Percentiles rank a stretch among this genome's conserved stretches.
These are phyloP conservation scores for Paecilomyces dactylethromorphus DNA, from an alignment of 2,329 filamentous ascomycete genomes.

Conservation along the genomic window DNA sequence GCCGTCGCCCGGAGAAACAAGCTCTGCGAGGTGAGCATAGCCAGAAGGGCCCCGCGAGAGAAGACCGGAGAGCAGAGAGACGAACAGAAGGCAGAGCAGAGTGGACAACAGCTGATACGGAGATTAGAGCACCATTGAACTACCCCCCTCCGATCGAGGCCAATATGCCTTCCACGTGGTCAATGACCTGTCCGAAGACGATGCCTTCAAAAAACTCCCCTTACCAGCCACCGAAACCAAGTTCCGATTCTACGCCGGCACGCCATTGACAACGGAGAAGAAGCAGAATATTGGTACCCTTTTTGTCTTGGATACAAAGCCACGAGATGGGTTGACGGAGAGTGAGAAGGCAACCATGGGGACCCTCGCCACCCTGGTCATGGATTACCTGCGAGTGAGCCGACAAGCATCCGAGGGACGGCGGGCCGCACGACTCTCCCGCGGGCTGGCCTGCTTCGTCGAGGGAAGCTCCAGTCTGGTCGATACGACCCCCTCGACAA, in stretches of 20 bases:
- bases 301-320: constrained; percentile 53
- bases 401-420: constrained; percentile 47
- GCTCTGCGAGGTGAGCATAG: constrained; percentile 25
- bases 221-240: constrained; percentile 28
- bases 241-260: constrained; percentile 50
- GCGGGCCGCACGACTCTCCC: constrained; percentile 48
- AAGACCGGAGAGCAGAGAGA: neutral
- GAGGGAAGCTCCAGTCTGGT: constrained; percentile 43
- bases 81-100: neutral
- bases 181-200: constrained; percentile 32
- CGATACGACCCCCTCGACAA: constrained; percentile 18
- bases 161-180: constrained; percentile 26
- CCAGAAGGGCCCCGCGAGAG: neutral
- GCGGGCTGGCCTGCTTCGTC: constrained; percentile 49
- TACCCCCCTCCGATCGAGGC: constrained; percentile 20
- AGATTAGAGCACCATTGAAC: constrained; percentile 26
- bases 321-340: constrained; percentile 40
- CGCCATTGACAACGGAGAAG: constrained; percentile 54
- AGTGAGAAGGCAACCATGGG: constrained; percentile 45
- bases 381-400: constrained; percentile 55
- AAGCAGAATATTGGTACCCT: constrained; percentile 56
- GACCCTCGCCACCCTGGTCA: constrained; percentile 50
- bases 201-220: constrained; percentile 28
- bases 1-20: constrained; percentile 24
- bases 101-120: neutral